Conservation (phyloP, 2,329 filamentous ascomycete species). For the Chaetomium sp. region DNA sequence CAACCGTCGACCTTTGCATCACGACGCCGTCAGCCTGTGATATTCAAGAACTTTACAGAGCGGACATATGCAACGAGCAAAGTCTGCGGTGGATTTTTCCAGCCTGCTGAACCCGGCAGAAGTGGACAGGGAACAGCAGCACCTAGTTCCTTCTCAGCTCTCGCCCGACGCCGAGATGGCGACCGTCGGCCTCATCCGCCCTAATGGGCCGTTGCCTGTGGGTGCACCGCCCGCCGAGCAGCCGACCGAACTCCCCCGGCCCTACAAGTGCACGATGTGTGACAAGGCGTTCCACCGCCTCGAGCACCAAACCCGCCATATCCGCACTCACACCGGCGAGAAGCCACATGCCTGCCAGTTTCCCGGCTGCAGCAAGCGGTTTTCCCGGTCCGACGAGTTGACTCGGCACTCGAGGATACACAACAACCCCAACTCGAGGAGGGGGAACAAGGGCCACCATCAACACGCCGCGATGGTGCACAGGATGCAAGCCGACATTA, state of each 20-base stretch:
- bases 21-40: too few relatives aligned
- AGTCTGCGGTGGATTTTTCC: slow-evolving; percentile 67
- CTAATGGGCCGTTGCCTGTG: slow-evolving; percentile 53
- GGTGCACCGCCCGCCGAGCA: slow-evolving; percentile 56
- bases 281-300: slow-evolving; percentile 98
- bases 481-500: slow-evolving; percentile 54
- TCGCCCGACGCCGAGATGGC: slow-evolving; percentile 30
- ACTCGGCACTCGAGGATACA: slow-evolving; percentile 97
- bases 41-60: slow-evolving; percentile 19
- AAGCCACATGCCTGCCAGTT: slow-evolving; percentile 97
- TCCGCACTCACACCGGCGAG: slow-evolving; percentile 94
- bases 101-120: slow-evolving; percentile 62
- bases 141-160: slow-evolving; percentile 8
- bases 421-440: slow-evolving; percentile 94
- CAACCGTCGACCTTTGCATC: neutral
- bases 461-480: slow-evolving; percentile 38
- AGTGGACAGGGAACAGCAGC: slow-evolving; percentile 26
- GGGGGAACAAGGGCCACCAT: slow-evolving; percentile 71
- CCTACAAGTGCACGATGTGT: slow-evolving; percentile 97
- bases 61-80: slow-evolving; percentile 69
- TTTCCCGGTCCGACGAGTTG: slow-evolving; percentile 92
- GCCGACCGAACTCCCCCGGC: slow-evolving; percentile 71
- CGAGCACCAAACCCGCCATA: slow-evolving; percentile 87
- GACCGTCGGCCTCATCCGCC: slow-evolving; percentile 49
- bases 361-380: slow-evolving; percentile 92